Conservation (phyloP, 1,139 yeast species). For the Blastobotrys serpentis region DNA sequence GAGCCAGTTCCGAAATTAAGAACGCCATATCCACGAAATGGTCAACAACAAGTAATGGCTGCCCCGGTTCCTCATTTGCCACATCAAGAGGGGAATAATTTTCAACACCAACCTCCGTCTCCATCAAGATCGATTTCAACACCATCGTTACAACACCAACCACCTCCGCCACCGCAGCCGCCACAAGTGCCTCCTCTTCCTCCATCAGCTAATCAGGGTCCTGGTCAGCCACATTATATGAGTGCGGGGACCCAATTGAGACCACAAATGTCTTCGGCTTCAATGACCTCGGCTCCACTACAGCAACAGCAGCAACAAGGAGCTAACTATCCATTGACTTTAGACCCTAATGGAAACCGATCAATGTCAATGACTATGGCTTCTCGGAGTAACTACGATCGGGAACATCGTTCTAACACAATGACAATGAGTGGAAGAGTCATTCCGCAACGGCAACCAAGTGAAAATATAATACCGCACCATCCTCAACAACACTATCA, state of each 20-base stretch:
- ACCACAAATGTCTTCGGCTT: conserved; percentile 11
- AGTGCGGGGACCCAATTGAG: too few species aligned
- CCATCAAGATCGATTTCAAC: conserved; percentile 26
- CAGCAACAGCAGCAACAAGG: conserved; percentile 18
- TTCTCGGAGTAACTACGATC: conserved; percentile 22
- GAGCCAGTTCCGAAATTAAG: conserved; percentile 9
- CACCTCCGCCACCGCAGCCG: conserved; percentile 17
- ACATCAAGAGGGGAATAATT: conserved; percentile 5
- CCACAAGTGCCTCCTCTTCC: conserved; percentile 14
- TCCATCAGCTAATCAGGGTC: too few species aligned
- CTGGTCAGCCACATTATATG: too few species aligned
- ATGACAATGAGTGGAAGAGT: conserved; percentile 35
- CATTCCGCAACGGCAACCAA: conserved; percentile 33
- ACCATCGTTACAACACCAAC: conserved; percentile 13
- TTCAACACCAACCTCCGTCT: conserved; percentile 32
- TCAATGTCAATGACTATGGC: conserved; percentile 30
- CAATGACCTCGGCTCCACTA: conserved; percentile 19
- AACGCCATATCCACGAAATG: conserved; percentile 15
- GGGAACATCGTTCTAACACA: conserved; percentile 25
- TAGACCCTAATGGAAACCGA: conserved; percentile 18
- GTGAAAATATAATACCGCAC: conserved; percentile 19
- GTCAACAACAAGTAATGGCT: conserved; percentile 10
- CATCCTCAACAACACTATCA: conserved; percentile 7
- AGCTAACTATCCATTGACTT: conserved; percentile 9
- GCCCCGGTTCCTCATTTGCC: conserved; percentile 6